Evolutionary conservation across 768 basidiomycete species (phyloP).

Genomic region (Lactarius evosmus): DNA sequence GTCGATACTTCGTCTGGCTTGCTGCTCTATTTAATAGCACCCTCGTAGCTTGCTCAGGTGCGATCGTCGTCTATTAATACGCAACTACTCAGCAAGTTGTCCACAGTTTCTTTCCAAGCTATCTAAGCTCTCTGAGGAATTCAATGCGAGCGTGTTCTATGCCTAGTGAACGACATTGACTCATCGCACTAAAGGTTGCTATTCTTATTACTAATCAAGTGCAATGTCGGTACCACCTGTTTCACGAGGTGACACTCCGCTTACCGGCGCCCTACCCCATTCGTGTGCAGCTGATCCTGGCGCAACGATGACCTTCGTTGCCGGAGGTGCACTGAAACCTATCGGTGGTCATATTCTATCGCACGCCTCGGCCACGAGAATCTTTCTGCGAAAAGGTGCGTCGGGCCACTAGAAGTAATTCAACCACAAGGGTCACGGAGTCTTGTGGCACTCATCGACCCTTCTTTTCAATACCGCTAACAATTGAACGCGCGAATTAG

Average conservation of each 20-base stretch:
- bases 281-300: conserved; percentile 72
- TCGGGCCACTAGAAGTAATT: neutral
- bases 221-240: conserved; percentile 52
- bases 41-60: conserved; percentile 75
- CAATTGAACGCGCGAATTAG: conserved; percentile 38
- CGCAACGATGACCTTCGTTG: conserved; percentile 93
- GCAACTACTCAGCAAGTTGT: neutral
- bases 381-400: conserved; percentile 83
- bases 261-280: neutral
- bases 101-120: conserved; percentile 85
- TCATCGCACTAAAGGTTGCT: conserved; percentile 54
- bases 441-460: neutral
- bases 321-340: conserved; percentile 88
- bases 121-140: conserved; percentile 89
- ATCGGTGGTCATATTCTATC: conserved; percentile 89
- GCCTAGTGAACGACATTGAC: neutral
- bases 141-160: conserved; percentile 53
- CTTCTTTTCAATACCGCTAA: neutral
- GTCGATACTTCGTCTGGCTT: neutral
- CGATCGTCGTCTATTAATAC: neutral
- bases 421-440: neutral
- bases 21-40: conserved; percentile 20
- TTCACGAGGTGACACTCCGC: neutral
- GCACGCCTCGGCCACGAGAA: conserved; percentile 80
- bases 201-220: conserved; percentile 93